Evolutionary conservation across 192 early-diverging fungal genomes (phyloP), one percentile per base, ranked within the genome.

Genomic region (Borealophlyctis nickersoniae): DNA sequence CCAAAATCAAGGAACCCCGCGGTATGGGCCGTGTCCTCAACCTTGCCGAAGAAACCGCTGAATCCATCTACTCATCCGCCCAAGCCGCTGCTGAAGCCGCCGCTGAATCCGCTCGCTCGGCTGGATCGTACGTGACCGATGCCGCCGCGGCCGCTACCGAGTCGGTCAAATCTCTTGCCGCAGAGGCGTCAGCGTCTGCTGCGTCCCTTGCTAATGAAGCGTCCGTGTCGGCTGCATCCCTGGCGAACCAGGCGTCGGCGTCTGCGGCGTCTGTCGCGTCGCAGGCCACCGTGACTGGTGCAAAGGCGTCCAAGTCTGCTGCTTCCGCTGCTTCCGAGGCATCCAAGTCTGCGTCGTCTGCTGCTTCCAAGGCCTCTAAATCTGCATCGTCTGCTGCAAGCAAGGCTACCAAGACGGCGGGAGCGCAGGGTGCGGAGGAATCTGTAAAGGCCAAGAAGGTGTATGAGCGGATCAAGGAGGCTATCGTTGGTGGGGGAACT

Each of bases 11-110:
- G 58, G 58, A 68, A 30, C 11, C 49, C 22, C 57, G 66, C 4
- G 66, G 66, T 50, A 9, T 68, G 26, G 66, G 66, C 16, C 45
- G 66, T n/a, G 66, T 68, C 13, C 16, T 68, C n/a, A 52, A 60
- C 31, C 22, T 68, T 9, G 51, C 49, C 34, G 51, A 33, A 14
- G 66, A 68, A 19, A 57, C 66, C 31, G 66, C 58, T 26, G 66
- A 61, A 23, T 60, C 33, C 31, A 57, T 68, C 22, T 68, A 68
- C 59, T 19, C 33, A 19, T 33, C 28, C 26, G n/a, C 28, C 24
- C 19, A 35, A 58, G 11, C 13, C n/a, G 29, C 48, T 28, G 11
- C 14, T 28, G 22, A 53, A 52, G 45, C 16, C 48, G 60, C 60
- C 23, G 49, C 36, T 28, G 60, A 62, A 31, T 16, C 35, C 0